Evolutionary conservation across 2,329 filamentous ascomycete species (phyloP), one percentile per base, ranked within the genome.

Genomic region (Chalaropsis thielavioides): DNA sequence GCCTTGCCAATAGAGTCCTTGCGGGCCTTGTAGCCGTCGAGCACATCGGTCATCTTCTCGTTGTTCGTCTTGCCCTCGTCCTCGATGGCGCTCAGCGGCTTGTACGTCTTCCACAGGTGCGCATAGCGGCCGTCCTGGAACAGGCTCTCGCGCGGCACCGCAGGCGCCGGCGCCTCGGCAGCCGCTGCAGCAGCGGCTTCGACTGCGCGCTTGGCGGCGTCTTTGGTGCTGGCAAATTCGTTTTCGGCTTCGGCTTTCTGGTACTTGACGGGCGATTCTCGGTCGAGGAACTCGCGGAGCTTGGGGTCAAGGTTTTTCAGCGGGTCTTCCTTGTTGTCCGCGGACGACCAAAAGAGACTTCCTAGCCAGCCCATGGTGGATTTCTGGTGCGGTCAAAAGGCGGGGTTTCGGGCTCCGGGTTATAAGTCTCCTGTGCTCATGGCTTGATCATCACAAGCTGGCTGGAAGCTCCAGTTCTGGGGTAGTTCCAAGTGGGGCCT

Each of bases 41-140:
- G 78, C 65, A 97, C 85, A 72, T 90, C 85, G 73, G 83, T 81
- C 69, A 95, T 81, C 73, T 88, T 88, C 72, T 96, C 91, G 71
- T 90, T 85, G 70, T 94, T 88, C 46, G 83, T 84, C 73, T 88
- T 88, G 22, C 80, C 80, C 67, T 84, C 83, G 61, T 82, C 80
- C 71, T 92, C 87, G 67, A 95, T 77, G 65, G 88, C 79, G 43
- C 79, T 73, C 63, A 89, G 84, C 8, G 92, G 86, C 66, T 82
- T 82, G 79, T 99, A 99, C 66, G 83, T 90, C 76, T 91, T 92
- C 94, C 94, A 99, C 40, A 99, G 79, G 73, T 97, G 83, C 65
- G 92, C 90, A 75, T 85, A 85, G 56, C 82, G 79, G n/a, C 82
- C 82, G 71, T 85, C 82, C 65, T 78, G 80, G 72, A 79, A 85